Percentiles rank a stretch among this genome's conserved stretches.
Conservation (phyloP, 345 rosid species). For the Erodium maritimum region DNA sequence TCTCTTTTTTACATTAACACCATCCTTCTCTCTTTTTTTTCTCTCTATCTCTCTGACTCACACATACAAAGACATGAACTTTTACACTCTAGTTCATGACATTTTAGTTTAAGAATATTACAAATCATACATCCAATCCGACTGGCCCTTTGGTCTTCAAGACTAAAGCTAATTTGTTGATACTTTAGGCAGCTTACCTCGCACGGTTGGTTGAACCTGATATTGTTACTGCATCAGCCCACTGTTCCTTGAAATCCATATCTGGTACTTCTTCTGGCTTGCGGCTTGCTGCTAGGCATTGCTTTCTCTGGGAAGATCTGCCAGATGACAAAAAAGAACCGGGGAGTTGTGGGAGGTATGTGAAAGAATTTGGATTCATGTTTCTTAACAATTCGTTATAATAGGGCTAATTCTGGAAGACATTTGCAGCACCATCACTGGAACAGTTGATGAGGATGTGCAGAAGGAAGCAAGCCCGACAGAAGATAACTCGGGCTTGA, state of each 20-base stretch:
- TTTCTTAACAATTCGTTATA: constrained; percentile 11
- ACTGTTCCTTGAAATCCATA: constrained; percentile 51
- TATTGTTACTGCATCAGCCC: constrained; percentile 63
- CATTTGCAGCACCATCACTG: constrained; percentile 35
- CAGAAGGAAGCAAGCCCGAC: too few relatives aligned
- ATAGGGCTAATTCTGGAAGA: constrained; percentile 22
- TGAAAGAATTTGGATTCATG: constrained; percentile 1
- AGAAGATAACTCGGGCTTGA: too few relatives aligned
- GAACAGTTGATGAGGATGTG: constrained; percentile 22
- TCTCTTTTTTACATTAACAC: too few relatives aligned
- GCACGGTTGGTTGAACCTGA: constrained; percentile 53
- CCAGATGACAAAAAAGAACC: constrained; percentile 50
- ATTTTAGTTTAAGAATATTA: too few relatives aligned
- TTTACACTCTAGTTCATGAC: too few relatives aligned
- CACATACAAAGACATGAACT: too few relatives aligned
- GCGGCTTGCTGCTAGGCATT: constrained; percentile 73
- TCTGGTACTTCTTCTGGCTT: constrained; percentile 42
- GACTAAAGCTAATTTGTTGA: not conserved
- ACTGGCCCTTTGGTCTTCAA: too few relatives aligned
- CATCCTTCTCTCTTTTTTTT: too few relatives aligned
- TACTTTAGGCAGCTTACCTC: constrained; percentile 60
- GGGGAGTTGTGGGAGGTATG: constrained; percentile 45
- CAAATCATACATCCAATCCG: too few relatives aligned
- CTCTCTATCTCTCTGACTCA: too few relatives aligned
- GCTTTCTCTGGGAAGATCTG: constrained; percentile 83